Evolutionary conservation across 345 rosid genomes (phyloP), one percentile per base, ranked within the genome.

Genomic region (Cardamine resedifolia): DNA sequence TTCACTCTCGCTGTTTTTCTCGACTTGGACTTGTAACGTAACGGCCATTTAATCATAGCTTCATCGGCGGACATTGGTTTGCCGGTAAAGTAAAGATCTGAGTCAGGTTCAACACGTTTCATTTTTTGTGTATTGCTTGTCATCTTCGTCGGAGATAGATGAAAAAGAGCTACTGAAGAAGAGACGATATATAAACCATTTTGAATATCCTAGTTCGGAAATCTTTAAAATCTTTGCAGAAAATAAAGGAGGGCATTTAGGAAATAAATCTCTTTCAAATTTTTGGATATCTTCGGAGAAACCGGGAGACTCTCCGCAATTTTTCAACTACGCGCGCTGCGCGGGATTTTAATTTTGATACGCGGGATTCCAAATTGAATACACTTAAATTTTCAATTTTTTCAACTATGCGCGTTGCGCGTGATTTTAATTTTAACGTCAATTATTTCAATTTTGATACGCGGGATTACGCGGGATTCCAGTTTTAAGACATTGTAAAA

Each of bases 1-100:
- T 18, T 48, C 30, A 7, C 39, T 4, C 2, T 9, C n/a, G 0
- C 12, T 10, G 24, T 19, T 44, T 9, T 53, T 31, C 36, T 33
- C 36, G 10, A 33, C 33, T 15, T 28, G 23, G 2, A 57, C 1
- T 4, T 26, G 45, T 77, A 70, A 12, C 80, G 75, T 7, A 12
- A 23, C 15, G 83, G 87, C 83, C 85, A 84, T 58, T 8, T 62
- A 6, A 23, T 1, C 8, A 9, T 10, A 3, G 87, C 81, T 68
- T 81, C 82, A 0, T 31, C 55, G 4, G 14, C 45, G 0, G 82
- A 33, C 51, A 82, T 14, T 0, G 79, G 82, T 2, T 58, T 20
- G 1, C 83, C 83, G 6, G 34, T 11, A 4, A 83, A 58, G 3
- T 21, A 38, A 2, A 38, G 68, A 5, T 81, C 75, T 5, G 79